Base-by-base conservation (phyloP, 768 basidiomycete species). In the Auricularia cornea region DNA sequence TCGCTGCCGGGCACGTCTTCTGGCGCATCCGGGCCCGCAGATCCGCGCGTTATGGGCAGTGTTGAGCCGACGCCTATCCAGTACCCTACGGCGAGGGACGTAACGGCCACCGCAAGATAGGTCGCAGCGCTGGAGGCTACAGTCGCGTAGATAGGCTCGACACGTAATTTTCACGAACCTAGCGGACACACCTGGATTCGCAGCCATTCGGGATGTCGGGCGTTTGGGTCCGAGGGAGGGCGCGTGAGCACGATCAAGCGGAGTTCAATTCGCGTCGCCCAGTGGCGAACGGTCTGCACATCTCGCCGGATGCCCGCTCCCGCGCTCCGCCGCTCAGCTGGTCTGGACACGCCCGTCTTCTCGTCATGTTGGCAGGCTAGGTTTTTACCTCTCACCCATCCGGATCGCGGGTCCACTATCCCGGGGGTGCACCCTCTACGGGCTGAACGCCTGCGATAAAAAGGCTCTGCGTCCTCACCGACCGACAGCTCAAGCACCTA, bases 61-160 rank as follows among this genome's bases (percentile, higher is more conserved):
- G 69, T 65, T 4, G 63, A 44, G 16, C 66, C 68, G 31, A 68
- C 66, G 23, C 81, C 79, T 61, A 71, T 73, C 70, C 72, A 80
- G 66, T 76, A 82, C 10, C 81, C 81, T 28, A 80, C 20, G 57
- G 72, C 73, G 61, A 81, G 68, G 4, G 79, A 80, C 28, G 68
- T 71, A 3, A 69, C 66, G 35, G 76, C 66, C 31, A 78, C 65
- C 38, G 71, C 68, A 61, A 72, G 63, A 59, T 65, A 65, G 23
- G 62, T 41, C 23, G 64, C 38, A 32, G 41, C 59, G 62, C 29
- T 28, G 3, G 40, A 38, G 3, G 59, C 29, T 33, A 31, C n/a
- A 56, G 23, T 56, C 6, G n/a, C 23, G 23, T 56, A n/a, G n/a
- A n/a, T 20, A 23, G 20, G 23, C 44, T 5, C 6, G 20, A 18